phyloP scores from a whole-genome alignment of 768 basidiomycete genomes.

The Tremella yokohamensis region DNA sequence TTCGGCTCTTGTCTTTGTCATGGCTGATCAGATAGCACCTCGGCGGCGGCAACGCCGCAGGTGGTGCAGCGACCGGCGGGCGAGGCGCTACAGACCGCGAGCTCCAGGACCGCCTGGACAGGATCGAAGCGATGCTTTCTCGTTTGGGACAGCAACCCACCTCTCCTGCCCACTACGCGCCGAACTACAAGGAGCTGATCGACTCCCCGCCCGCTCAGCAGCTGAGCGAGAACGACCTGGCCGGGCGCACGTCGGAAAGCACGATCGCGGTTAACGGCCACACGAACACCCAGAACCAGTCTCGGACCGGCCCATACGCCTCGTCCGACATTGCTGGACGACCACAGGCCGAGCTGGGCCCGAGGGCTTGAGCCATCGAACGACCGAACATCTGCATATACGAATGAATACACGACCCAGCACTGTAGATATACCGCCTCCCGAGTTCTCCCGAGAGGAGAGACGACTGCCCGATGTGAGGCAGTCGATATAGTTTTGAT shows the following conservation, averaged over 20 bases:
- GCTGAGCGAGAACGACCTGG: neutral
- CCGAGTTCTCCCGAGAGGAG: no score
- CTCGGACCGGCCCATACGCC: neutral
- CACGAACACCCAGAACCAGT: no score
- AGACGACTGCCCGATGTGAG: no score
- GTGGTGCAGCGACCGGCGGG: neutral
- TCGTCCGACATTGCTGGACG: neutral
- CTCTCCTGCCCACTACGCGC: neutral
- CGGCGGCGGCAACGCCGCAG: neutral
- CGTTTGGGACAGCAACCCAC: neutral
- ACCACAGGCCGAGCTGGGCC: slow-evolving; percentile 1
- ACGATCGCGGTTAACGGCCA: neutral
- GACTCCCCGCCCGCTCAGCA: no score
- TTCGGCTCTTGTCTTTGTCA: neutral
- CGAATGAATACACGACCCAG: no score
- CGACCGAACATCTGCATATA: no score
- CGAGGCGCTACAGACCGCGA: neutral
- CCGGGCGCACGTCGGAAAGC: neutral
- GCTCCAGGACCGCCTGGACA: neutral
- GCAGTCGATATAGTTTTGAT: no score
- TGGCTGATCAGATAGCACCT: neutral
- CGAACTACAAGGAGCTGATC: neutral
- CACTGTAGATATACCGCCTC: no score
- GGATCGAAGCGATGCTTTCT: slow-evolving; percentile 1
- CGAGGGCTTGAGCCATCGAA: neutral